Base-by-base conservation (phyloP, 192 early-diverging fungal species). In the Phycomyces blakesleeanus region DNA sequence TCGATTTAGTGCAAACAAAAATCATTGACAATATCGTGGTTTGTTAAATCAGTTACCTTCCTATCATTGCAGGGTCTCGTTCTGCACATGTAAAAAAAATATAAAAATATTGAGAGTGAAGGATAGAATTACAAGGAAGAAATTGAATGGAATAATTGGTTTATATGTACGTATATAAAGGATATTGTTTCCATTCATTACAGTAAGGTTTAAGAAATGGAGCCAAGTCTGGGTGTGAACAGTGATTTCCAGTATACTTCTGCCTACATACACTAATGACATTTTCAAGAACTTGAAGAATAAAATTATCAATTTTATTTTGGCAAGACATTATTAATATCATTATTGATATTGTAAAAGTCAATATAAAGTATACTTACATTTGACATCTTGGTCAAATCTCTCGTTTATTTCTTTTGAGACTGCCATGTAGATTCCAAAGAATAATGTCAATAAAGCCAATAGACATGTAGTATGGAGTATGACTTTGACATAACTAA, bases 161-260 rank as follows among this genome's bases (percentile, higher is more conserved):
- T 42, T 15, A 7, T 10, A 42, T 42, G 41, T 50, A 50, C 11
- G 2, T 34, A 34, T 34, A 34, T 5, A 34, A 50, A 50, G 47
- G 47, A 54, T 26, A 54, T 21, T 14, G 21, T 8, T 54, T 22
- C 52, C 52, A 54, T 54, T 54, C 21, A 25, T 54, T 22, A 25
- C 52, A 54, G 26, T 25, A 54, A 25, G 52, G 12, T 25, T 25
- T 20, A 20, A 20, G 26, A 54, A 25, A 54, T 22, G 20, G 12
- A 22, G 22, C 52, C 22, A 25, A 12, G 4, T 25, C 12, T 14
- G 12, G 11, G 8, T n/a, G 22, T 12, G 22, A 20, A 54, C 52
- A 54, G 14, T 26, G 10, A 12, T 54, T 54, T 25, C 12, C 26
- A 0, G 26, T 0, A 22, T 54, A 54, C 1, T 25, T 54, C 5